Evolutionary conservation across 2,329 filamentous ascomycete species (phyloP).

Genomic region (Botrytis paeoniae): DNA sequence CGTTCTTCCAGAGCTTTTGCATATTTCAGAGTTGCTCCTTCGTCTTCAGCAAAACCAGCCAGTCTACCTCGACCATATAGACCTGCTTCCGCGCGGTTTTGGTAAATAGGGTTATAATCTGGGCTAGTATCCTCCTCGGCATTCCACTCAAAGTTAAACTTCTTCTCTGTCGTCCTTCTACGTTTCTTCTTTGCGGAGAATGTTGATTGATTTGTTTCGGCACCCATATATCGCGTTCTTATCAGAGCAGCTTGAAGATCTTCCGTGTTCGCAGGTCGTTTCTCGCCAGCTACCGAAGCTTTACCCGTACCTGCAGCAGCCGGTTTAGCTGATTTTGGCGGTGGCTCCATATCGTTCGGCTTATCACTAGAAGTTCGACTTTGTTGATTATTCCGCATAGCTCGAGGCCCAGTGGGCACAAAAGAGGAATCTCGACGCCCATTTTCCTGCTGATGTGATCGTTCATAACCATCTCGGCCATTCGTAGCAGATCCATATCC

Average conservation of each 20-base stretch:
- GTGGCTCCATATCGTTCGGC: conserved; percentile 29
- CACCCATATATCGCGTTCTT: conserved; percentile 84
- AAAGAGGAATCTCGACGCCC: conserved; percentile 33
- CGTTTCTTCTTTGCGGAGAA: conserved; percentile 97
- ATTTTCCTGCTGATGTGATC: conserved; percentile 26
- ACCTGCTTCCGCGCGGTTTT: conserved; percentile 61
- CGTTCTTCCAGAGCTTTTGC: conserved; percentile 69
- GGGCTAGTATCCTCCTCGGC: conserved; percentile 86
- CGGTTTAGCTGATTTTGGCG: conserved; percentile 32
- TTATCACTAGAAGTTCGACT: conserved; percentile 21
- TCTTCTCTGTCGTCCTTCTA: conserved; percentile 86
- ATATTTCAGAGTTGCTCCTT: conserved; percentile 54
- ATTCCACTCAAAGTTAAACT: conserved; percentile 99
- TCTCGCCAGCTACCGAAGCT: conserved; percentile 39
- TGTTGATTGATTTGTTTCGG: conserved; percentile 78
- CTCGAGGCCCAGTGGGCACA: conserved; percentile 70
- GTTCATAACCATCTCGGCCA: conserved; percentile 28
- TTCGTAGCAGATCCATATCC: conserved; percentile 23
- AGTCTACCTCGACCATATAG: conserved; percentile 68
- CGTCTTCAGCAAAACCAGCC: conserved; percentile 62
- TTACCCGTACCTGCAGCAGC: conserved; percentile 30
- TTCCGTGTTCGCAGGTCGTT: conserved; percentile 44
- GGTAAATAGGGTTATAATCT: conserved; percentile 79
- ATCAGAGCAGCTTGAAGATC: conserved; percentile 72
- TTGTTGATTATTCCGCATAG: conserved; percentile 50